Evolutionary conservation across 2,329 filamentous ascomycete species (phyloP), one percentile per base, ranked within the genome.

Genomic region (Calonectria pseudoturangicola): DNA sequence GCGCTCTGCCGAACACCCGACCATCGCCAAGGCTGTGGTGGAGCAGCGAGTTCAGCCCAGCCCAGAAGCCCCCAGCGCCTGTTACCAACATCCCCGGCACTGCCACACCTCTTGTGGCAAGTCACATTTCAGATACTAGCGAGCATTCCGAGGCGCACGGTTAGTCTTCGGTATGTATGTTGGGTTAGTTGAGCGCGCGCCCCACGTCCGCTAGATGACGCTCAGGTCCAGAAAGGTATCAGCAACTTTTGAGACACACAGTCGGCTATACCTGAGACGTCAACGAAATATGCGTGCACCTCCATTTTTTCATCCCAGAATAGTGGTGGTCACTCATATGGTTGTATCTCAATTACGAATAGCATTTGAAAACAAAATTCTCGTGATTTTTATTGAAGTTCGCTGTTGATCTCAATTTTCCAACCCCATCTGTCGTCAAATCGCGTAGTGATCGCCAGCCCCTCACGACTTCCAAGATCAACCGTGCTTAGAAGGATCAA

Each of bases 21-120:
- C 12, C 54, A 39, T 21, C n/a, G 54, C 54, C 54, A 58, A 58
- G 54, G 18, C 6, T 13, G 4, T 33, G 13, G 54, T 18, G 54
- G 54, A 58, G 54, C 54, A 41, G 33, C 10, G 18, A 25, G 12
- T n/a, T 39, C 51, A 58, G 51, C 51, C 51, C 51, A 39, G 21
- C 30, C 4, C 9, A 2, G 30, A 33, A 33, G 2, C 1, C n/a
- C 51, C 51, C n/a, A 58, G 51, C 51, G 13, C 54, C 54, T 60
- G 54, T 60, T 36, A 60, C 36, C 54, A 41, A n/a, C 13, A 13
- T 10, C 36, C 33, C 54, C 36, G 13, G 54, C 54, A 60, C 33
- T 41, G 54, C 54, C 54, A 60, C 54, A 25, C n/a, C 36, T n/a
- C n/a, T 15, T 25, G 54, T 33, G 21, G 6, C 54, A 33, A 28